A percentile compares a stretch with the other conserved stretches of the same genome.
Conservation (phyloP, 306 rosid genomes). For the Boehmeria nivea region DNA sequence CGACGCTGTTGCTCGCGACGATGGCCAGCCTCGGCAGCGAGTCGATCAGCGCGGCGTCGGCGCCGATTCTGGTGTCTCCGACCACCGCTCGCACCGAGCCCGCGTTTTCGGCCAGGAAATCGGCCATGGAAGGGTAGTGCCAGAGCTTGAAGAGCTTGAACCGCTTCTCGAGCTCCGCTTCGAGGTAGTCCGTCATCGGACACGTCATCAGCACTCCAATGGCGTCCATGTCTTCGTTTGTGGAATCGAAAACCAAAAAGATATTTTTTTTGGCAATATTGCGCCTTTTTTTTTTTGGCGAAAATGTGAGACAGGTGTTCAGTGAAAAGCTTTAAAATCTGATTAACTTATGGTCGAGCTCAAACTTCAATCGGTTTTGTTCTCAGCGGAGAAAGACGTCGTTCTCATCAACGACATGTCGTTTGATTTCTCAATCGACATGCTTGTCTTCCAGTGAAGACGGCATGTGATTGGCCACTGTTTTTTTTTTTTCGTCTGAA, state of each 20-base stretch:
- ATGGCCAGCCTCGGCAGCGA: slow-evolving; percentile 51
- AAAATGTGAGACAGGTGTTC: too few species aligned
- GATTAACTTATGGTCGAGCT: not conserved
- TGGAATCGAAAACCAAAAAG: not conserved
- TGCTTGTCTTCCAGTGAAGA: not conserved
- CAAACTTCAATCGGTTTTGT: not conserved
- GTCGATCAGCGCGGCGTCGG: slow-evolving; percentile 41
- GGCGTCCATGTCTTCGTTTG: slow-evolving; percentile 5
- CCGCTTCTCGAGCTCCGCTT: slow-evolving; percentile 35
- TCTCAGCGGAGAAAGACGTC: too few species aligned
- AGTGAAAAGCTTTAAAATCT: not conserved
- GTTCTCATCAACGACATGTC: not conserved
- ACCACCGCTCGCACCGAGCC: slow-evolving; percentile 43
- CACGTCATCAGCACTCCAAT: slow-evolving; percentile 43
- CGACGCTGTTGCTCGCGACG: slow-evolving; percentile 58
- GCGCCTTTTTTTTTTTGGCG: too few species aligned
- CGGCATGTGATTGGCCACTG: not conserved
- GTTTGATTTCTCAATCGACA: not conserved
- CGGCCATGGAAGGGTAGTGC: slow-evolving; percentile 26
- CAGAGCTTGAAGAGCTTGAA: slow-evolving; percentile 56
- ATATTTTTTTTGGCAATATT: too few species aligned
- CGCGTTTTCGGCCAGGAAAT: slow-evolving; percentile 22
- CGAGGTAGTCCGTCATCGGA: slow-evolving; percentile 41
- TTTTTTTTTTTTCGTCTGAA: not conserved
- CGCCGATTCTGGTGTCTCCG: slow-evolving; percentile 32